Percentiles rank a stretch among this genome's conserved stretches.
These are phyloP conservation scores for Wickerhamomyces kurtzmanii DNA, from an alignment of 805 yeast species.

Conservation along the genomic window DNA sequence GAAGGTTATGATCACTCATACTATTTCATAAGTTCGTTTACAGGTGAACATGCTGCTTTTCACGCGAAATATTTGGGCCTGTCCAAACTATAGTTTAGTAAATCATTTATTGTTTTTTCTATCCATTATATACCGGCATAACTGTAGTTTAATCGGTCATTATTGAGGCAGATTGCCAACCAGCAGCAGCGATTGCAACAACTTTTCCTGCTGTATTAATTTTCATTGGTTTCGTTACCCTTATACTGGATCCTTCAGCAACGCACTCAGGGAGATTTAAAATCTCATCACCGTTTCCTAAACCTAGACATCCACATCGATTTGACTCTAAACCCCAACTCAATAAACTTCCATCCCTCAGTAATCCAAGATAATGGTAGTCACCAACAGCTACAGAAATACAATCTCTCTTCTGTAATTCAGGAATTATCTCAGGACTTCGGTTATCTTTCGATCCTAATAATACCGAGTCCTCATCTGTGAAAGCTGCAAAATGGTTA, in stretches of 20 bases:
- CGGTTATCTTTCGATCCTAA: constrained; percentile 11
- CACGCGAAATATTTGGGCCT: constrained; percentile 61
- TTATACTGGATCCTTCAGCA: constrained; percentile 18
- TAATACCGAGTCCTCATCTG: constrained; percentile 29
- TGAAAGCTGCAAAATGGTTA: constrained; percentile 43
- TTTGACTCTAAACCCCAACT: constrained; percentile 64
- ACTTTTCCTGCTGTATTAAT: constrained; percentile 26
- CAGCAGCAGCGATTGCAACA: constrained; percentile 60
- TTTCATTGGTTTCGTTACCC: constrained; percentile 32
- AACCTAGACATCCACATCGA: constrained; percentile 62
- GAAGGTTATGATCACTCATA: constrained; percentile 91
- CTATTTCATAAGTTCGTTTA: constrained; percentile 73
- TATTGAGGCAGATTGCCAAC: constrained; percentile 75
- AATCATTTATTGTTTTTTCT: not conserved
- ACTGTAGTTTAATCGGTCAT: constrained; percentile 16
- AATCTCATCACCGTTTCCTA: constrained; percentile 33
- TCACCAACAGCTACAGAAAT: constrained; percentile 61
- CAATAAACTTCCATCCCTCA: constrained; percentile 42
- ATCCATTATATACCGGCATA: constrained; percentile 3
- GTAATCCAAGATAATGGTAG: constrained; percentile 58
- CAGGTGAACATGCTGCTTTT: constrained; percentile 73
- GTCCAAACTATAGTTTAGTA: constrained; percentile 4
- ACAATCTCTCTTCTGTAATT: constrained; percentile 36
- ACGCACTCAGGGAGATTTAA: too few relatives aligned
- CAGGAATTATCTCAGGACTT: constrained; percentile 25